A percentile compares a stretch with the other conserved stretches of the same genome.
Evolutionary conservation across 768 basidiomycete species (phyloP).

Genomic region (Glaciozyma antarctica): DNA sequence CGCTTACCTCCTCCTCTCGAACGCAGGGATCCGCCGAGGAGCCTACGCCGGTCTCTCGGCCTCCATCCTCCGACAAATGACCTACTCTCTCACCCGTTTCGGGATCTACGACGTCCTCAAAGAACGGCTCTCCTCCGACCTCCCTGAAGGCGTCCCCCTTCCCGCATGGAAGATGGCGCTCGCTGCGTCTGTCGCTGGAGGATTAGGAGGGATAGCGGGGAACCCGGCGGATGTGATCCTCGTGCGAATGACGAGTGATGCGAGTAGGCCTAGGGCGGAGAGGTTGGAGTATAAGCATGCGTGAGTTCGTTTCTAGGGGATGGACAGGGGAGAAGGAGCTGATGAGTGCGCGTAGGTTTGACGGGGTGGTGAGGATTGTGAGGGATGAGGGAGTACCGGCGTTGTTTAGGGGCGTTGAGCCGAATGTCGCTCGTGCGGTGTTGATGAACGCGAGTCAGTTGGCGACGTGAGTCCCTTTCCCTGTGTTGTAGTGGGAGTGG

Average conservation of each 20-base stretch:
- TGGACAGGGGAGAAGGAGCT: neutral
- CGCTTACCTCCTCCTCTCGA: neutral
- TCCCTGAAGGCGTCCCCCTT: slow-evolving; percentile 1
- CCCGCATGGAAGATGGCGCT: slow-evolving; percentile 27
- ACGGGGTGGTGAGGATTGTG: slow-evolving; percentile 32
- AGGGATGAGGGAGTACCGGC: slow-evolving; percentile 28
- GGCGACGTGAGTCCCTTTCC: slow-evolving; percentile 22
- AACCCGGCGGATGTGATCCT: slow-evolving; percentile 35
- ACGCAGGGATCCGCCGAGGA: slow-evolving; percentile 28
- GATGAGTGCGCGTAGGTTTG: slow-evolving; percentile 24
- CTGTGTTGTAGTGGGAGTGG: no score
- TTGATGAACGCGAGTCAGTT: slow-evolving; percentile 35
- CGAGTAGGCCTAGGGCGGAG: slow-evolving; percentile 14
- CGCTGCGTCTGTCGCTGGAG: slow-evolving; percentile 30
- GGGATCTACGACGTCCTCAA: slow-evolving; percentile 35
- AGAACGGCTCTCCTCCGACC: slow-evolving; percentile 8
- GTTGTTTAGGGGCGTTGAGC: slow-evolving; percentile 33
- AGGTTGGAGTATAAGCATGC: slow-evolving; percentile 33
- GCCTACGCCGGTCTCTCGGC: slow-evolving; percentile 35
- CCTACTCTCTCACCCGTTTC: slow-evolving; percentile 34
- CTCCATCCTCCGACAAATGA: slow-evolving; percentile 35
- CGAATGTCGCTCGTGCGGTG: slow-evolving; percentile 32
- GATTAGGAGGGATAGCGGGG: slow-evolving; percentile 32
- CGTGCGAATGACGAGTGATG: slow-evolving; percentile 35
- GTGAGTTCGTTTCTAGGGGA: slow-evolving; percentile 12